These are phyloP conservation scores for Fonsecaea pugnacius DNA, from an alignment of 2,329 filamentous ascomycete species.

Conservation along the genomic window DNA sequence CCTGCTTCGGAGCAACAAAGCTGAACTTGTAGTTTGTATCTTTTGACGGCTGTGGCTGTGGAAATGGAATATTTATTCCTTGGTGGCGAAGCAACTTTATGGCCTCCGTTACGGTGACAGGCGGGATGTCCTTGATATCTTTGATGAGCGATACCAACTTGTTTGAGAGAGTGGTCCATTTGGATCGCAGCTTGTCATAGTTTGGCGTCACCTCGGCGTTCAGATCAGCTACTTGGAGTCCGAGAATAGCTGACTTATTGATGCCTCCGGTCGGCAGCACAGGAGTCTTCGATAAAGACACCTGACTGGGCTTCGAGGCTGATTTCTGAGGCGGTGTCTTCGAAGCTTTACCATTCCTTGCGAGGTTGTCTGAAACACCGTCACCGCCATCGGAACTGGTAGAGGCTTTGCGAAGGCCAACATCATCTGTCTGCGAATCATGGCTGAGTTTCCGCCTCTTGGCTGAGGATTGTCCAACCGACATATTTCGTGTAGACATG, in stretches of 20 bases:
- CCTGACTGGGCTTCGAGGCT: neutral
- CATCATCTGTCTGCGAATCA: conserved; percentile 11
- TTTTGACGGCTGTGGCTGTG: conserved; percentile 74
- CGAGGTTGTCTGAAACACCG: neutral
- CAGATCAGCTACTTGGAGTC: conserved; percentile 66
- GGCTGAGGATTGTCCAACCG: conserved; percentile 16
- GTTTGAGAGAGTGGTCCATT: conserved; percentile 59
- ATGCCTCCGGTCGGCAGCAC: conserved; percentile 26
- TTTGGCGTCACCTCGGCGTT: conserved; percentile 61
- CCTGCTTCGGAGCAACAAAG: conserved; percentile 73
- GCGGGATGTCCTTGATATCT: conserved; percentile 55
- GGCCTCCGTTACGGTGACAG: conserved; percentile 66
- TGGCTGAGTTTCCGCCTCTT: conserved; percentile 43
- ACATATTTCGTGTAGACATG: conserved; percentile 15
- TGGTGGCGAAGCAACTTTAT: conserved; percentile 68
- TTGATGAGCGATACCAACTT: conserved; percentile 61
- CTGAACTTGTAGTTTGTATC: conserved; percentile 81
- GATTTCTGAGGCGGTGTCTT: neutral
- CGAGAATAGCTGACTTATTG: conserved; percentile 28
- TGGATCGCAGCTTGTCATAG: conserved; percentile 51
- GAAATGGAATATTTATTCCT: conserved; percentile 78
- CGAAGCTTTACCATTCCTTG: neutral
- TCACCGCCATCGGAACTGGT: neutral
- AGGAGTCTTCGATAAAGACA: neutral
- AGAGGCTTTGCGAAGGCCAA: neutral